A percentile compares a stretch with the other conserved stretches of the same genome.
phyloP scores from a whole-genome alignment of 1,139 yeast species.

The Arxiozyma telluris region DNA sequence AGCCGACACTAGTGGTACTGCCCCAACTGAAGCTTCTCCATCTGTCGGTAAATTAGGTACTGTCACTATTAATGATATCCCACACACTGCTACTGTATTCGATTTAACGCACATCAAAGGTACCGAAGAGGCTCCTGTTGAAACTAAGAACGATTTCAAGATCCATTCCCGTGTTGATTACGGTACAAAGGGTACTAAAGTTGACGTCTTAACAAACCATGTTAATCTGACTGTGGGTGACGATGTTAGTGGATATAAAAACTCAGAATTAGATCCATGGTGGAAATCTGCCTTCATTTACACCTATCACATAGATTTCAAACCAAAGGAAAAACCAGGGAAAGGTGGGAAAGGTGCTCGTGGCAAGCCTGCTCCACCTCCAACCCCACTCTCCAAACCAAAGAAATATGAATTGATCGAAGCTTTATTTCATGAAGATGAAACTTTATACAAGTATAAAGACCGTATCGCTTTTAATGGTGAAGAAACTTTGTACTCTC shows the following conservation, averaged over 20 bases:
- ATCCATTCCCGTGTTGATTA: slow-evolving; percentile 14
- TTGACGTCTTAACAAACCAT: slow-evolving; percentile 15
- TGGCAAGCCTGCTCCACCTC: slow-evolving; percentile 8
- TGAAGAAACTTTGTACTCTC: slow-evolving; percentile 18
- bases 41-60: not conserved
- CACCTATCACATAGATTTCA: slow-evolving; percentile 15
- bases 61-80: slow-evolving; percentile 3
- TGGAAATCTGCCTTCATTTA: slow-evolving; percentile 16
- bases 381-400: slow-evolving; percentile 14
- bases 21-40: not conserved
- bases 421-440: slow-evolving; percentile 16
- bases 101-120: slow-evolving; percentile 7
- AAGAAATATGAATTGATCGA: slow-evolving; percentile 14
- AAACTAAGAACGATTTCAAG: slow-evolving; percentile 6
- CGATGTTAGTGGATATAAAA: slow-evolving; percentile 7
- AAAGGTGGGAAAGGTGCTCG: slow-evolving; percentile 1
- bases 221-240: slow-evolving; percentile 10
- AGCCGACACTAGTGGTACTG: not conserved
- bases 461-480: slow-evolving; percentile 19
- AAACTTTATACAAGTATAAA: slow-evolving; percentile 13
- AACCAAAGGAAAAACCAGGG: not conserved
- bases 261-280: slow-evolving; percentile 11
- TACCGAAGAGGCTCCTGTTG: slow-evolving; percentile 5
- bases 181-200: slow-evolving; percentile 19
- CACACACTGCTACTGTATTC: slow-evolving; percentile 2